Evolutionary conservation across 148 eudicot genomes (phyloP), one percentile per base, ranked within the genome.

Genomic region (Cornus controversa): DNA sequence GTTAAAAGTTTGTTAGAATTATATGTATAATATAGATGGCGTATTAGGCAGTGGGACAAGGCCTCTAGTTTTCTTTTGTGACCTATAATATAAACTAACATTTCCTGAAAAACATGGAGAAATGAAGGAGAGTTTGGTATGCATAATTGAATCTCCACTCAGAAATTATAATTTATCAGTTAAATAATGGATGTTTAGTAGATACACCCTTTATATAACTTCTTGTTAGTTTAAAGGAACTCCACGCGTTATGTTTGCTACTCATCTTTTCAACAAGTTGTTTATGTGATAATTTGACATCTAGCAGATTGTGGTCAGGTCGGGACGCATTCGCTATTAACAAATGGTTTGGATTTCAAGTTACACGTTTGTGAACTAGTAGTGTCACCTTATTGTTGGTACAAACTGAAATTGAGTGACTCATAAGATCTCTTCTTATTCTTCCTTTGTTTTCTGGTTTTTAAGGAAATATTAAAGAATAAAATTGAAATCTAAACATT

Each of bases 131-230:
- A 11, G n/a, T 8, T 36, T 45, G 36, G 15, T 37, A 2, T 75
- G 58, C 34, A 53, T 73, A 18, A 57, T 66, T 65, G 70, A 29
- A 69, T 31, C 34, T 27, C n/a, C 67, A 75, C 15, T 60, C 42
- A 28, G 24, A 53, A 10, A 25, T 10, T 37, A 0, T 15, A 62
- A 63, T 45, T 62, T 62, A 45, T 29, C 66, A 20, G 63, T 62
- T 37, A 65, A 74, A 66, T 67, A 15, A 57, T 28, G 18, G 28
- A 6, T 31, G 26, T 40, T 75, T 31, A 1, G 34, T 31, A 31
- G 34, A 31, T 31, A 31, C 34, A 31, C 34, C 37, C 25, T 23
- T 75, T 66, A 75, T 40, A 75, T 11, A 67, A 22, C 67, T 67
- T 29, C 62, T 7, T 27, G 28, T 22, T 67, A 6, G 20, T 37